Percentiles rank a stretch among this genome's conserved stretches.
Conservation (phyloP, 2,329 filamentous ascomycete species). For the Dothideomycetes sp. region DNA sequence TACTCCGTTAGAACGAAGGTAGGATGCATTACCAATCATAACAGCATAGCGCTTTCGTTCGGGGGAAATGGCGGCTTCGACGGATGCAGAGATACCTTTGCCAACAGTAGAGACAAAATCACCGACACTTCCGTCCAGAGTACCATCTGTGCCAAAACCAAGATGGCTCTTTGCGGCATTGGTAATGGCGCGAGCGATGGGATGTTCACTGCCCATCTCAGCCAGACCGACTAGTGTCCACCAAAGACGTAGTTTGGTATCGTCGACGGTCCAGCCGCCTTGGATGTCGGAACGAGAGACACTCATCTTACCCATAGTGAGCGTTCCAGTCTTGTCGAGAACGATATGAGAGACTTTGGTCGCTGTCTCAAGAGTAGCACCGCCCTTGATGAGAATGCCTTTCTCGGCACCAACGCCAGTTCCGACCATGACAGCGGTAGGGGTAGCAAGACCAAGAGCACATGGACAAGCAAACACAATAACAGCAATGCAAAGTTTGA, state of each 20-base stretch:
- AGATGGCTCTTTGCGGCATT: constrained; percentile 66
- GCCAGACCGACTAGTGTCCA: constrained; percentile 95
- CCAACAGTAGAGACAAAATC: constrained; percentile 80
- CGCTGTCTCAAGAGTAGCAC: constrained; percentile 79
- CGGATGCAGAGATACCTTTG: constrained; percentile 70
- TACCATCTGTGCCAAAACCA: constrained; percentile 59
- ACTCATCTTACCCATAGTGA: constrained; percentile 92
- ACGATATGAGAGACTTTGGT: constrained; percentile 86
- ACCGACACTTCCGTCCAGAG: constrained; percentile 72
- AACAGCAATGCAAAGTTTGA: constrained; percentile 96
- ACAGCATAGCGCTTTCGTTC: constrained; percentile 66
- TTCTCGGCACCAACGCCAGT: constrained; percentile 94
- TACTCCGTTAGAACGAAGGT: constrained; percentile 63
- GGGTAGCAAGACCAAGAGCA: constrained; percentile 88
- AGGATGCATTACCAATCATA: constrained; percentile 73
- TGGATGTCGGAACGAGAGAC: constrained; percentile 65
- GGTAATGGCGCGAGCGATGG: constrained; percentile 83
- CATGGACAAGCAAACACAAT: constrained; percentile 98
- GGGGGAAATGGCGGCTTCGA: constrained; percentile 64
- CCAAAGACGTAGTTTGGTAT: constrained; percentile 68
- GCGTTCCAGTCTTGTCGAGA: constrained; percentile 90
- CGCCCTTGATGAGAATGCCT: constrained; percentile 95
- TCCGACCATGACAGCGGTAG: constrained; percentile 97
- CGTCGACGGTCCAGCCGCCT: constrained; percentile 58
- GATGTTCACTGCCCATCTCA: constrained; percentile 92